Evolutionary conservation across 352 stramenopile genomes (phyloP), one percentile per base, ranked within the genome.

Genomic region (Phytophthora citricola): DNA sequence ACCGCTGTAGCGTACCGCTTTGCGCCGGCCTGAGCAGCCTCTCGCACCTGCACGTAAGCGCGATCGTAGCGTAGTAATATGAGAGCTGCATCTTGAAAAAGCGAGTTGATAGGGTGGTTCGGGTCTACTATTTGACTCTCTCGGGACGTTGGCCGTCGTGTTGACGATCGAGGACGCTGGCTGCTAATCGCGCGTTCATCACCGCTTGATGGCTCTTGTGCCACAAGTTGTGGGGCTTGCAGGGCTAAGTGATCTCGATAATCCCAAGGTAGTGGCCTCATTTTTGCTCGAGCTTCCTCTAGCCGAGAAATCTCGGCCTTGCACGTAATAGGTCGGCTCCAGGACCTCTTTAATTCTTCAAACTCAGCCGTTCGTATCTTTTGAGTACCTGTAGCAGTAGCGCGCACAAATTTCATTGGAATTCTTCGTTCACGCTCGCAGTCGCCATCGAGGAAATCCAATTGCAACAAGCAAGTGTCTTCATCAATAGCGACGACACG

Each of bases 361-460:
- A 91, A 87, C 24, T 61, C 58, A 17, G 39, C 48, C 6, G 63
- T 24, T 17, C 54, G 69, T 29, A 29, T 43, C 11, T 66, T 62
- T 32, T 73, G 62, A 10, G 70, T 57, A 4, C 86, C 78, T n/a
- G 69, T 50, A 12, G 36, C 54, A n/a, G 52, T 68, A 29, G 73
- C 24, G 10, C 82, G 73, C 2, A 91, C 45, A 47, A 73, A 78
- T 31, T 71, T 71, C 1, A 81, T 43, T 5, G 58, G 49, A 10
- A 91, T 78, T 22, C 73, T 74, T 0, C 70, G 74, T 41, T 85
- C 70, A 8, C 78, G 67, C 44, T 91, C 82, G 7, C 55, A 65
- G n/a, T 78, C 76, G 0, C 81, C 71, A 7, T 87, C 76, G 0
- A 86, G 52, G 45, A 81, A 89, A 17, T 85, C 69, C 6, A 91